Percentiles rank a stretch among this genome's conserved stretches.
phyloP scores from a whole-genome alignment of 2,329 filamentous ascomycete genomes.

The Paecilomyces niveus region DNA sequence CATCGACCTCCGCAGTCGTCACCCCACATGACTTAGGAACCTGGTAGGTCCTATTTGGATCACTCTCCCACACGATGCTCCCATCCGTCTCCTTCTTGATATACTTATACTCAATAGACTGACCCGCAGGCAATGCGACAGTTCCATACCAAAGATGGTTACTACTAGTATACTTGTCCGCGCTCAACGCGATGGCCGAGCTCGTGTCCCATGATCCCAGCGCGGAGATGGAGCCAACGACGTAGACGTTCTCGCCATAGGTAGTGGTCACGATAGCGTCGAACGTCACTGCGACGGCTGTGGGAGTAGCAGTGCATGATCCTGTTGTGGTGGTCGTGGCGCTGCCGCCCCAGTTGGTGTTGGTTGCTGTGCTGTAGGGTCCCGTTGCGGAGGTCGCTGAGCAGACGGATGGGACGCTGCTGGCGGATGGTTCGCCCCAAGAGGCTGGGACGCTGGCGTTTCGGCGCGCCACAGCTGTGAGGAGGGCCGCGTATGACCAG shows the following conservation, averaged over 20 bases:
- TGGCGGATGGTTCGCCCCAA: constrained; percentile 12
- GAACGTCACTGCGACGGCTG: constrained; percentile 56
- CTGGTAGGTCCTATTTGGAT: constrained; percentile 39
- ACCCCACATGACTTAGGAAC: constrained; percentile 31
- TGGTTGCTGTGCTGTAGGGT: constrained; percentile 16
- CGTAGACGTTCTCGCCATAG: constrained; percentile 58
- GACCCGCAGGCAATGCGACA: constrained; percentile 50
- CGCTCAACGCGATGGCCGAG: constrained; percentile 51
- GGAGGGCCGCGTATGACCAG: constrained; percentile 35
- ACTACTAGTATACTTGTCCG: constrained; percentile 50
- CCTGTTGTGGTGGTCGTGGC: constrained; percentile 3
- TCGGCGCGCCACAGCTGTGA: constrained; percentile 20
- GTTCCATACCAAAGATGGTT: constrained; percentile 58
- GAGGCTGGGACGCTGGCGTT: constrained; percentile 13
- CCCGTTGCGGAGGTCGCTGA: constrained; percentile 17
- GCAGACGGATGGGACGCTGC: constrained; percentile 13
- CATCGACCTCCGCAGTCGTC: constrained; percentile 25
- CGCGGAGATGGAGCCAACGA: constrained; percentile 52
- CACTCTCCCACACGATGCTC: constrained; percentile 57
- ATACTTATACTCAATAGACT: constrained; percentile 60
- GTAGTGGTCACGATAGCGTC: constrained; percentile 50
- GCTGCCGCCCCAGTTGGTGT: constrained; percentile 14
- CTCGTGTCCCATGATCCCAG: constrained; percentile 58
- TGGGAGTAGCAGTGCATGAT: constrained; percentile 15
- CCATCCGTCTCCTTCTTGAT: constrained; percentile 53